Conservation (phyloP, 495 filamentous ascomycete genomes). For the Penicillium bovifimosum region DNA sequence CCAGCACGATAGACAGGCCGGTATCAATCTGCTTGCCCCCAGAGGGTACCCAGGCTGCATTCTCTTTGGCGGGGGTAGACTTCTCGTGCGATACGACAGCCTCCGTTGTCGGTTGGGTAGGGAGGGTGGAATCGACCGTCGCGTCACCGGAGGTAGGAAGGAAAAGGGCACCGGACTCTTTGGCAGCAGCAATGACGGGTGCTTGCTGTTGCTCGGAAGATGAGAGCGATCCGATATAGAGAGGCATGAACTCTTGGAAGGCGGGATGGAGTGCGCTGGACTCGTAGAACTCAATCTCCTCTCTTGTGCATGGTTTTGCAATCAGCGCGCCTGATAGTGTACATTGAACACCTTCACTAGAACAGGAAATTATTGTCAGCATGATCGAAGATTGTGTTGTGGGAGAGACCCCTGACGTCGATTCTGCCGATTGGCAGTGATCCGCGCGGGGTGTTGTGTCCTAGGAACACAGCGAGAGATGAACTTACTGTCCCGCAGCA, state of each 20-base stretch:
- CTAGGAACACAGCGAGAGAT: constrained; percentile 1
- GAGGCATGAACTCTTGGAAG: constrained; percentile 76
- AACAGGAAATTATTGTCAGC: constrained; percentile 10
- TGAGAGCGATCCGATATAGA: constrained; percentile 72
- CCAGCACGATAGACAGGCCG: constrained; percentile 73
- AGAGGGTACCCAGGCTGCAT: constrained; percentile 42
- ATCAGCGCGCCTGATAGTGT: constrained; percentile 79
- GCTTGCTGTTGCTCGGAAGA: constrained; percentile 48
- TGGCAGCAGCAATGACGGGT: constrained; percentile 36
- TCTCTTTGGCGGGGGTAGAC: constrained; percentile 14
- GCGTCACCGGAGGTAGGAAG: constrained; percentile 26
- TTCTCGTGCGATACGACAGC: constrained; percentile 3
- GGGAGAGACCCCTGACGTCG: not conserved
- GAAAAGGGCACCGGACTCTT: constrained; percentile 35
- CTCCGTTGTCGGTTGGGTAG: constrained; percentile 3
- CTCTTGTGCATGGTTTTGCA: constrained; percentile 87
- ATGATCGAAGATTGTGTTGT: not conserved
- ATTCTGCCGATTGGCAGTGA: not conserved
- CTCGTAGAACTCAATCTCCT: constrained; percentile 92
- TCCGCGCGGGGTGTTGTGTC: constrained; percentile 2
- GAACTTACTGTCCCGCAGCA: constrained; percentile 89
- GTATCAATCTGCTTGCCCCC: constrained; percentile 59
- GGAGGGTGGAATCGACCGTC: constrained; percentile 1
- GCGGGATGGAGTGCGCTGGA: constrained; percentile 60
- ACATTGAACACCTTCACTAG: constrained; percentile 85